phyloP scores from a whole-genome alignment of 148 eudicot species.

The Persicaria tinctoria region DNA sequence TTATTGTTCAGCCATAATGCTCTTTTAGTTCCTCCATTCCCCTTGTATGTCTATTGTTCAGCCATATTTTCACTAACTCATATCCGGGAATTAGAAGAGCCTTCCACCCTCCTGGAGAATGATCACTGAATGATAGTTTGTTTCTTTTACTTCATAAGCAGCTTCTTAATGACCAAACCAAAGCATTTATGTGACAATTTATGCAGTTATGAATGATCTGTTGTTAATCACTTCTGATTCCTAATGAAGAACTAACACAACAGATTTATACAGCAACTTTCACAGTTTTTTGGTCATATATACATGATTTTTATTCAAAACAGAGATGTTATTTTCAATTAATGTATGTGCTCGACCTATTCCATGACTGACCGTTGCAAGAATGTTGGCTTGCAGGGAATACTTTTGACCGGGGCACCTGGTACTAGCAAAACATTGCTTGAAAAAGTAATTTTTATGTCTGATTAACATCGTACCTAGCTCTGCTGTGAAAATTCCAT shows the following conservation, averaged over 20 bases:
- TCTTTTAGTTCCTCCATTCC: too few species aligned
- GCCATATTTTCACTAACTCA: too few species aligned
- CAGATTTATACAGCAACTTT: background rate
- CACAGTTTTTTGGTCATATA: background rate
- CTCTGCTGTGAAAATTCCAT: background rate
- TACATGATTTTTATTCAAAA: background rate
- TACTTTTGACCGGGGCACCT: constrained; percentile 97
- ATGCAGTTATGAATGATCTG: background rate
- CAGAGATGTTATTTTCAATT: background rate
- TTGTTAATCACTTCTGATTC: background rate
- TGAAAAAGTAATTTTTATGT: constrained; percentile 56
- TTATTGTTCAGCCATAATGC: too few species aligned
- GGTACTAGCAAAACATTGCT: constrained; percentile 97
- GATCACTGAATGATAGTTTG: background rate
- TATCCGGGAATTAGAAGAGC: too few species aligned
- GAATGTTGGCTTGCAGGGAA: constrained; percentile 51
- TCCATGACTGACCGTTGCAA: background rate
- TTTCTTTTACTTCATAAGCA: background rate
- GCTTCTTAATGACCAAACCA: background rate
- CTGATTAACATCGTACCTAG: background rate
- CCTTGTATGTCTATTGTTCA: too few species aligned
- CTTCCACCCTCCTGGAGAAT: background rate
- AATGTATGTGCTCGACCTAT: background rate
- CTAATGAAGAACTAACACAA: background rate
- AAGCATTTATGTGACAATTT: background rate